Evolutionary conservation across 202 grass and related monocot genomes (phyloP), one percentile per base, ranked within the genome.

Genomic region (Carex sylvatica): DNA sequence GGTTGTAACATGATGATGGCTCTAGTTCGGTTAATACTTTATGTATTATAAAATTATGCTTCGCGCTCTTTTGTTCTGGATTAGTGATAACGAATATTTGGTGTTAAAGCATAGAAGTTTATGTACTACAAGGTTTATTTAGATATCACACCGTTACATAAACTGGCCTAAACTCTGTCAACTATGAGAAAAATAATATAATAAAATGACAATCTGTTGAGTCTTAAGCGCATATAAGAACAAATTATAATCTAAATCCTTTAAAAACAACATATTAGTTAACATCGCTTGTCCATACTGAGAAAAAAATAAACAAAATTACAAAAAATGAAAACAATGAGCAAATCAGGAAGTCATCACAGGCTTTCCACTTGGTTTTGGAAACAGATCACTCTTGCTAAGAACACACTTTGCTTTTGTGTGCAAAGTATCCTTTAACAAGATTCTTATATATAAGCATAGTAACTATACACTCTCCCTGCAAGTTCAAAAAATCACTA

Each of bases 371-470:
- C 92, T 90, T 88, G 95, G 85, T 80, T 87, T 98, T 4, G 96
- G 96, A 70, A 95, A 98, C n/a, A 92, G 91, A 47, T 93, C 96
- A 81, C 90, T 86, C 89, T 98, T 99, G 91, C 89, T 98, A 66
- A 98, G 96, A 56, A 98, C 96, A 54, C 92, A 83, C 26, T 88
- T 98, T 98, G 78, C 89, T 95, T 80, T 95, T 95, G 84, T 93
- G 96, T 67, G 92, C 92, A 73, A 98, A 93, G 83, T 95, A 98
- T 74, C 96, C 91, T 55, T 95, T 95, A 26, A 89, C 89, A 40
- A 95, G 88, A 80, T 98, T 95, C 86, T 95, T 98, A 79, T 93
- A 89, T 83, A 98, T 95, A 8, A 97, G 88, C 88, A 92, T 92
- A 12, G 94, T 88, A 88, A 97, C 83, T 83, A 91, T 88, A 72